Percentiles rank a stretch among this genome's conserved stretches.
Conservation (phyloP, 148 eudicot species). For the Camellia lanceoleosa region DNA sequence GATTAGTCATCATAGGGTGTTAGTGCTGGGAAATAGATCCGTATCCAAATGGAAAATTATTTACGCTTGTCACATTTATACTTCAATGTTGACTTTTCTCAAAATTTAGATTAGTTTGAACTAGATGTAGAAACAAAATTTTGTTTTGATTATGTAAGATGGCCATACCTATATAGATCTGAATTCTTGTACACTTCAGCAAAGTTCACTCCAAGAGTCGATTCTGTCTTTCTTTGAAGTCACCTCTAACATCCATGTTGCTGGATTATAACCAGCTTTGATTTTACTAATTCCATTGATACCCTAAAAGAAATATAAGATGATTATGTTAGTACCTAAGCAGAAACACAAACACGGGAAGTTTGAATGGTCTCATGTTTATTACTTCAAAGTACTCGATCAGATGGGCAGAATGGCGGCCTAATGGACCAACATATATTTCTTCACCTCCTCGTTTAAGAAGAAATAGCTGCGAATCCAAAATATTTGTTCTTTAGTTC, state of each 20-base stretch:
- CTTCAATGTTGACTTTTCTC: no score
- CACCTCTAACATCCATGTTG: conserved; percentile 76
- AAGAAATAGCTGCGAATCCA: conserved; percentile 46
- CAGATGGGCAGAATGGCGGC: conserved; percentile 50
- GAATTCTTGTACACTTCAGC: conserved; percentile 51
- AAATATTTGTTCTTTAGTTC: not conserved
- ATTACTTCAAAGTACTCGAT: conserved; percentile 60
- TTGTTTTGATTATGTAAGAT: not conserved
- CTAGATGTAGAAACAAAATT: not conserved
- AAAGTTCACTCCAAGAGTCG: conserved; percentile 52
- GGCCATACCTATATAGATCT: conserved; percentile 41
- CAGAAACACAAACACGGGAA: not conserved
- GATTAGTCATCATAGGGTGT: conserved; percentile 5
- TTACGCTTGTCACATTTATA: no score
- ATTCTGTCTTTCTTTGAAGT: conserved; percentile 54
- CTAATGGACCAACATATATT: conserved; percentile 64
- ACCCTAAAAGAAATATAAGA: conserved; percentile 26
- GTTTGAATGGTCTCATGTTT: not conserved
- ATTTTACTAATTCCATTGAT: conserved; percentile 54
- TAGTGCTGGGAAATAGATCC: not conserved
- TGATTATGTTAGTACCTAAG: not conserved
- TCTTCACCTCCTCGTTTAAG: conserved; percentile 63
- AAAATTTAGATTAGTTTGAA: not conserved
- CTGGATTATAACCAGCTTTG: conserved; percentile 66
- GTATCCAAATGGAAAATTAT: not conserved